A percentile compares a stretch with the other conserved stretches of the same genome.
Conservation (phyloP, 257 asterid species). For the Echium plantagineum region DNA sequence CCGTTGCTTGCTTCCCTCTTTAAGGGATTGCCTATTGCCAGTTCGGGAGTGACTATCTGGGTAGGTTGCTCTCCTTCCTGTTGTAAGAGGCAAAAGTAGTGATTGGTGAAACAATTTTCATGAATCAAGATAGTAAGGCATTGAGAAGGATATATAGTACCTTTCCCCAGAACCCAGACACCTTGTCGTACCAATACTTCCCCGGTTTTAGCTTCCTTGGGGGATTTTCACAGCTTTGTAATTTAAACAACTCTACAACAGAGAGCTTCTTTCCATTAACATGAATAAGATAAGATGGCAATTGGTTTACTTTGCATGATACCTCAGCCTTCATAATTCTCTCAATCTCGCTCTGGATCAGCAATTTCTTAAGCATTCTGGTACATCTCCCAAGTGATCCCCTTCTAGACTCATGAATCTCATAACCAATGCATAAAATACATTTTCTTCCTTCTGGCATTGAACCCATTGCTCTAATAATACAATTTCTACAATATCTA, state of each 20-base stretch:
- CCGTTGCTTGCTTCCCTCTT: slow-evolving; percentile 67
- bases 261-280: slow-evolving; percentile 56
- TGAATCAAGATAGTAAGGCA: neutral
- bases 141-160: slow-evolving; percentile 21
- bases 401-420: slow-evolving; percentile 53
- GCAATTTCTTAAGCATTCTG: slow-evolving; percentile 44
- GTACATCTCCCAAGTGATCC: slow-evolving; percentile 63
- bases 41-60: slow-evolving; percentile 60
- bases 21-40: slow-evolving; percentile 42
- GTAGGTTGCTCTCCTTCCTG: slow-evolving; percentile 83
- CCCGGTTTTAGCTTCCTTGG: slow-evolving; percentile 88
- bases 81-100: slow-evolving; percentile 9
- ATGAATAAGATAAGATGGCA: slow-evolving; percentile 44
- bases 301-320: slow-evolving; percentile 53
- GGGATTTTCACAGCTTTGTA: slow-evolving; percentile 63
- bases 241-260: slow-evolving; percentile 35
- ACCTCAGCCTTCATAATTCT: slow-evolving; percentile 47
- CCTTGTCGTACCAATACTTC: slow-evolving; percentile 81
- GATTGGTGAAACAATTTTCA: neutral
- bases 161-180: slow-evolving; percentile 94
- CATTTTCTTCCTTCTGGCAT: slow-evolving; percentile 98
- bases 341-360: slow-evolving; percentile 28
- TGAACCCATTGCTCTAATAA: slow-evolving; percentile 88
- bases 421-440: slow-evolving; percentile 42
- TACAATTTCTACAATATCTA: slow-evolving; percentile 61